A percentile compares a stretch with the other conserved stretches of the same genome.
These are phyloP conservation scores for Mycena vitilis DNA, from an alignment of 768 basidiomycete species.

Conservation along the genomic window DNA sequence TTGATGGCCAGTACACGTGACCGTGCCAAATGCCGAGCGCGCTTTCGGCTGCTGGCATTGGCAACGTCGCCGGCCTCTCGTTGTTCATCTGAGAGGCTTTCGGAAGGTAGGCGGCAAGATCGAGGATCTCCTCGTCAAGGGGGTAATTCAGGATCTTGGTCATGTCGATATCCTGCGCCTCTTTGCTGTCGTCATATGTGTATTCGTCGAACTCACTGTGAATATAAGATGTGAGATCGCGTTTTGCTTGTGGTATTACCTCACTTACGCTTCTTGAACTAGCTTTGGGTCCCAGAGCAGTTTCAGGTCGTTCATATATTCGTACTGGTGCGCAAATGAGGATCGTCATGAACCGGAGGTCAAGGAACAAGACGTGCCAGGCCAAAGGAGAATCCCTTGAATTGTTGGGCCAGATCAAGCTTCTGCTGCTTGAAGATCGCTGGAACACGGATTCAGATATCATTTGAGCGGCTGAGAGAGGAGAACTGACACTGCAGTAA, in stretches of 20 bases:
- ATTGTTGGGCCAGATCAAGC: constrained; percentile 27
- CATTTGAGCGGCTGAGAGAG: neutral
- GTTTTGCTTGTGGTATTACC: neutral
- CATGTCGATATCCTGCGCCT: constrained; percentile 19
- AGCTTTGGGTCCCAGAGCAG: constrained; percentile 16
- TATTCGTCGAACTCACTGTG: constrained; percentile 22
- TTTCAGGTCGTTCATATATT: constrained; percentile 26
- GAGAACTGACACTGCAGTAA: constrained; percentile 14
- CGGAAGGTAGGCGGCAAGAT: constrained; percentile 27
- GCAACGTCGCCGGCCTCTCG: neutral
- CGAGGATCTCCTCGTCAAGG: constrained; percentile 21
- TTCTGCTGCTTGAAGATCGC: constrained; percentile 40
- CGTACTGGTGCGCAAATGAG: constrained; percentile 13
- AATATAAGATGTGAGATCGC: neutral
- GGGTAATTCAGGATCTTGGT: constrained; percentile 33
- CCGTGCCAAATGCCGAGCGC: constrained; percentile 31
- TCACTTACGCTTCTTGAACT: constrained; percentile 24
- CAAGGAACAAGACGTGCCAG: constrained; percentile 34
- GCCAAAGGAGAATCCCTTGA: constrained; percentile 40
- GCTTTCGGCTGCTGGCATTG: neutral
- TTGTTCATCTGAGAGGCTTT: neutral
- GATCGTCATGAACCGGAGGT: neutral
- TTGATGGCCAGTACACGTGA: constrained; percentile 11
- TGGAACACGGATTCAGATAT: constrained; percentile 1
- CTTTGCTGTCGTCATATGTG: constrained; percentile 30